Percentiles rank a stretch among this genome's conserved stretches.
Evolutionary conservation across 2,329 filamentous ascomycete species (phyloP).

Genomic region (Ophiostoma perfectum): DNA sequence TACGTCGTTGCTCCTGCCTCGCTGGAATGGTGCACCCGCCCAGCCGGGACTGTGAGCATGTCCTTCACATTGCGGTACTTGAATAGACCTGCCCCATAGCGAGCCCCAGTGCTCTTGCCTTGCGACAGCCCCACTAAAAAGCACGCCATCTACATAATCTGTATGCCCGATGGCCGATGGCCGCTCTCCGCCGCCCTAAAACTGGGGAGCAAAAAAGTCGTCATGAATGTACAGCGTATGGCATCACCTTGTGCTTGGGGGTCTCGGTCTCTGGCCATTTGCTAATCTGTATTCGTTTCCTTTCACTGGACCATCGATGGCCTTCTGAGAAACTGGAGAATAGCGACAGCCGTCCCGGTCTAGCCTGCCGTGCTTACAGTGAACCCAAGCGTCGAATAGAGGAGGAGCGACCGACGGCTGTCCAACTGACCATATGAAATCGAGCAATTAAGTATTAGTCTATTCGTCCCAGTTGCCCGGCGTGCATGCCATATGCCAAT

Average conservation of each 20-base stretch:
- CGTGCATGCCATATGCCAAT: conserved; percentile 17
- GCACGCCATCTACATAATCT: conserved; percentile 34
- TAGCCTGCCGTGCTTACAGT: conserved; percentile 16
- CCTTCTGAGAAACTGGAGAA: conserved; percentile 9
- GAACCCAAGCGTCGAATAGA: conserved; percentile 12
- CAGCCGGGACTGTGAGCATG: background rate
- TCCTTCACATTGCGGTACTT: background rate
- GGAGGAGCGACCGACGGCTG: conserved; percentile 16
- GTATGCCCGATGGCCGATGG: conserved; percentile 21
- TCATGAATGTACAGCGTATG: conserved; percentile 18
- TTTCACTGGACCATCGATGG: conserved; percentile 8
- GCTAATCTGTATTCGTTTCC: background rate
- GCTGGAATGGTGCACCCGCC: background rate
- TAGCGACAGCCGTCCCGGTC: conserved; percentile 23
- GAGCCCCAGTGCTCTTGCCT: conserved; percentile 14
- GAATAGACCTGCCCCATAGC: background rate
- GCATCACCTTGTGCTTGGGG: conserved; percentile 11
- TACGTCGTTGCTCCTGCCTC: background rate
- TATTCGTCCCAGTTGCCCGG: conserved; percentile 19
- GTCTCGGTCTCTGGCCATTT: conserved; percentile 7
- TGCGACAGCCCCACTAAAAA: conserved; percentile 29
- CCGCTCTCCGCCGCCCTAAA: conserved; percentile 14
- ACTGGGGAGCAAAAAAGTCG: conserved; percentile 17
- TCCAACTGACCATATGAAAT: conserved; percentile 18
- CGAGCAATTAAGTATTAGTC: conserved; percentile 21